A percentile compares a stretch with the other conserved stretches of the same genome.
phyloP scores from a whole-genome alignment of 495 filamentous ascomycete species.

The Penicillium taxi region DNA sequence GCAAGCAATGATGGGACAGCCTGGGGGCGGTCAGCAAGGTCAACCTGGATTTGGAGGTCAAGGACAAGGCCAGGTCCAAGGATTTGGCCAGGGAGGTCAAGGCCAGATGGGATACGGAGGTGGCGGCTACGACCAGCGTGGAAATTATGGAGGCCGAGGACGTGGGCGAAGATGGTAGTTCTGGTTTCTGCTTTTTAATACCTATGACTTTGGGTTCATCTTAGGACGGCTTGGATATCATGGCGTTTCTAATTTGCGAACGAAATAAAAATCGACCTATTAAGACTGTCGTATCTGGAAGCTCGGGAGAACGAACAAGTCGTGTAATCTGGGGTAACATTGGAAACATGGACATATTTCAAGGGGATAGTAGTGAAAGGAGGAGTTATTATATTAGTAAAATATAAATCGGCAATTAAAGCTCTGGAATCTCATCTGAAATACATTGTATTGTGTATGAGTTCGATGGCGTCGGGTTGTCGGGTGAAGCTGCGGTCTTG shows the following conservation, averaged over 20 bases:
- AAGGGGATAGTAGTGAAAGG: no score
- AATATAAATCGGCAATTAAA: no score
- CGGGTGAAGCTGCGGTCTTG: slow-evolving; percentile 39
- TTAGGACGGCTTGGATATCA: slow-evolving; percentile 9
- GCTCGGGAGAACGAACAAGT: slow-evolving; percentile 15
- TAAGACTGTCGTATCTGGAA: slow-evolving; percentile 1
- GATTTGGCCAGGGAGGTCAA: slow-evolving; percentile 37
- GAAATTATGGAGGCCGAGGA: slow-evolving; percentile 41
- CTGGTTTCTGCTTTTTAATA: slow-evolving; percentile 1
- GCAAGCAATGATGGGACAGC: slow-evolving; percentile 44
- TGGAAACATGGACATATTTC: background rate
- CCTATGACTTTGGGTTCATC: slow-evolving; percentile 1
- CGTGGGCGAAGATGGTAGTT: slow-evolving; percentile 39
- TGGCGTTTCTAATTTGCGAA: slow-evolving; percentile 16
- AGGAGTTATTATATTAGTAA: no score
- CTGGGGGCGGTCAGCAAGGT: slow-evolving; percentile 33
- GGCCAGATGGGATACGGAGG: slow-evolving; percentile 47
- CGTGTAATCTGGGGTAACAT: background rate
- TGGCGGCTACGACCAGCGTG: slow-evolving; percentile 42
- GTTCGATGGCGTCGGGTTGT: slow-evolving; percentile 13
- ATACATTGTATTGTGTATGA: no score
- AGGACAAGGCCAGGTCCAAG: slow-evolving; percentile 27
- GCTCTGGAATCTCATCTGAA: no score
- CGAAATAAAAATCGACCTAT: background rate
- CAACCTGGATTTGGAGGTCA: slow-evolving; percentile 33